phyloP scores from a whole-genome alignment of 805 yeast genomes.

The Ogataea neopini region DNA sequence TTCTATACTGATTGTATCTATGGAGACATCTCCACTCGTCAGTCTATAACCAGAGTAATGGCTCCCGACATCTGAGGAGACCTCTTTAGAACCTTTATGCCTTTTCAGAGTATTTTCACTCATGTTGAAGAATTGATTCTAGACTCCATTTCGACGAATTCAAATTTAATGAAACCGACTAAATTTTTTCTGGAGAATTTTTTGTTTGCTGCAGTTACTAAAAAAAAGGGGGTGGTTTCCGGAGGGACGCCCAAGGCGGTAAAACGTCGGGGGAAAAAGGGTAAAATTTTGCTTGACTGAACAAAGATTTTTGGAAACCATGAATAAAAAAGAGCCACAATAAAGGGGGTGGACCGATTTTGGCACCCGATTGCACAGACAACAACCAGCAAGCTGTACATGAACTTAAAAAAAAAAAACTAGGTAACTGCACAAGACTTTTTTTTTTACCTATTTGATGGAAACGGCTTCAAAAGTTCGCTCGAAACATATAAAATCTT shows the following conservation, averaged over 20 bases:
- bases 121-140: neutral
- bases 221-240: neutral
- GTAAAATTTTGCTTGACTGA: too few relatives aligned
- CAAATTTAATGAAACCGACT: neutral
- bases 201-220: neutral
- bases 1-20: slow-evolving; percentile 11
- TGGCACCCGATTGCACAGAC: too few relatives aligned
- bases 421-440: too few relatives aligned
- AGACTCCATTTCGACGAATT: neutral
- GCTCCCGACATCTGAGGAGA: neutral
- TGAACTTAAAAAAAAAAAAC: too few relatives aligned
- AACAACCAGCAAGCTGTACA: too few relatives aligned
- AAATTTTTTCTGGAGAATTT: neutral
- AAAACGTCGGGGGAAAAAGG: neutral
- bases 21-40: neutral
- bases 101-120: neutral
- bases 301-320: too few relatives aligned
- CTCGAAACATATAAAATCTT: neutral
- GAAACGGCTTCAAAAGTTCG: neutral
- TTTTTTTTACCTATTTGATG: neutral
- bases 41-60: slow-evolving; percentile 11
- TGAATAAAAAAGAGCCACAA: too few relatives aligned
- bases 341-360: too few relatives aligned
- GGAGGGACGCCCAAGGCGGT: neutral
- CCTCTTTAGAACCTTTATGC: neutral